Percentiles rank a stretch among this genome's conserved stretches.
phyloP scores from a whole-genome alignment of 345 rosid genomes.

The Populus ilicifolia region DNA sequence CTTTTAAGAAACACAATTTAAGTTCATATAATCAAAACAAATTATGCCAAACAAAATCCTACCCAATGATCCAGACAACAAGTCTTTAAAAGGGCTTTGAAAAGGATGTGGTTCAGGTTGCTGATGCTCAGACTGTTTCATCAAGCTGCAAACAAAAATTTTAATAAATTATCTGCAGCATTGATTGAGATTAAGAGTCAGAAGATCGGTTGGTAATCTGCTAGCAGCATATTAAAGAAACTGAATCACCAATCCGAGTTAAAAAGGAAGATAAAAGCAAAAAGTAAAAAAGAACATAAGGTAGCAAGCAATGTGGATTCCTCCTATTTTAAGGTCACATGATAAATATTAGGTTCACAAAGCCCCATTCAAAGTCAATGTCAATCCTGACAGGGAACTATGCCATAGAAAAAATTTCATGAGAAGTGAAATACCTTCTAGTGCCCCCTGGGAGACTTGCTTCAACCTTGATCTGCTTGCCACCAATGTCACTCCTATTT shows the following conservation, averaged over 20 bases:
- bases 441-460: slow-evolving; percentile 15
- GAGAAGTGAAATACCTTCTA: slow-evolving; percentile 16
- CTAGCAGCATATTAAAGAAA: slow-evolving; percentile 10
- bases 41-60: slow-evolving; percentile 21
- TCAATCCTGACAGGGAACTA: neutral
- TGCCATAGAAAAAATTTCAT: neutral
- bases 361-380: neutral
- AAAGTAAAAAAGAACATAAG: neutral
- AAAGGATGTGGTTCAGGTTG: slow-evolving; percentile 43
- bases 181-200: neutral
- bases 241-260: neutral
- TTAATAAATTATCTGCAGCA: neutral
- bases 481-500: slow-evolving; percentile 25
- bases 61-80: slow-evolving; percentile 48
- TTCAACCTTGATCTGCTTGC: slow-evolving; percentile 33
- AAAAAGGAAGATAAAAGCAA: slow-evolving; percentile 5
- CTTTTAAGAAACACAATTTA: slow-evolving; percentile 5
- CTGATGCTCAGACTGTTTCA: slow-evolving; percentile 42
- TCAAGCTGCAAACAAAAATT: slow-evolving; percentile 40
- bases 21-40: slow-evolving; percentile 8
- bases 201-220: neutral
- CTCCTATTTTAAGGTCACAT: neutral
- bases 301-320: neutral
- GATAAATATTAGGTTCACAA: neutral
- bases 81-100: slow-evolving; percentile 41